These are phyloP conservation scores for Arthroderma sp. DNA, from an alignment of 2,329 filamentous ascomycete species.

Conservation along the genomic window DNA sequence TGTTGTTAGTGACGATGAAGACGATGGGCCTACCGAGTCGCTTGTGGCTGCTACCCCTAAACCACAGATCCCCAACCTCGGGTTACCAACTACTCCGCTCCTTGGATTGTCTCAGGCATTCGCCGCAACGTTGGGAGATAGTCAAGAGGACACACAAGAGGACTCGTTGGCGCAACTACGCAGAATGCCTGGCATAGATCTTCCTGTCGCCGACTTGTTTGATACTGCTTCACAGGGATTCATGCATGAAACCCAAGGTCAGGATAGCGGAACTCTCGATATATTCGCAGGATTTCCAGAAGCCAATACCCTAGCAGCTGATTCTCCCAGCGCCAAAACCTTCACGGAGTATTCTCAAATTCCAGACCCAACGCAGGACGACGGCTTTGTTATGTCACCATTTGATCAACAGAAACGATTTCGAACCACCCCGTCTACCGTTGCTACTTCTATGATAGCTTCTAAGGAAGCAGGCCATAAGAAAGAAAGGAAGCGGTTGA, in stretches of 20 bases:
- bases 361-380: conserved; percentile 69
- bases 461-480: conserved; percentile 51
- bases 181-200: conserved; percentile 40
- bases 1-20: conserved; percentile 57
- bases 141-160: conserved; percentile 34
- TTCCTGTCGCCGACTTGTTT: conserved; percentile 48
- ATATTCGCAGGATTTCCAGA: conserved; percentile 34
- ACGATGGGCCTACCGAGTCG: conserved; percentile 29
- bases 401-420: conserved; percentile 57
- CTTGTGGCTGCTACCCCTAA: conserved; percentile 20
- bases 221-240: conserved; percentile 52
- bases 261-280: conserved; percentile 29
- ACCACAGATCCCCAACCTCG: conserved; percentile 54
- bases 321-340: conserved; percentile 26
- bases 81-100: conserved; percentile 34
- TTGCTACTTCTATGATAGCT: conserved; percentile 56
- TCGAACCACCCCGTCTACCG: conserved; percentile 52
- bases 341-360: conserved; percentile 56
- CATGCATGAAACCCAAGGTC: conserved; percentile 46
- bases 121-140: conserved; percentile 70
- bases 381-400: conserved; percentile 60
- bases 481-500: conserved; percentile 33
- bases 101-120: conserved; percentile 82
- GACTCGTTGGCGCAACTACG: conserved; percentile 42
- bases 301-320: conserved; percentile 25